Conservation (phyloP, 2,329 filamentous ascomycete genomes). For the Ilyonectria sp. region DNA sequence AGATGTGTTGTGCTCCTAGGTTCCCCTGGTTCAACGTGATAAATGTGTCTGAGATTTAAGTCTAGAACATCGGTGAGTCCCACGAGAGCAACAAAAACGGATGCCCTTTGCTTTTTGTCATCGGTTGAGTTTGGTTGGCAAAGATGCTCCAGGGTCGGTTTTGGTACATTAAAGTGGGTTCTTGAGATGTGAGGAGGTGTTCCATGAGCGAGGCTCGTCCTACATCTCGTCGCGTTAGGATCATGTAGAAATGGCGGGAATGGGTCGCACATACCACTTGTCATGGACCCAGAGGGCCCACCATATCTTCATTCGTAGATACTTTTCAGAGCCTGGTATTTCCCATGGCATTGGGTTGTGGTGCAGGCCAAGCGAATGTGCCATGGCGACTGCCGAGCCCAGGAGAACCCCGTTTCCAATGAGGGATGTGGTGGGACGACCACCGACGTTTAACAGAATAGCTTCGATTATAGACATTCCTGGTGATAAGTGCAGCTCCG, state of each 20-base stretch:
- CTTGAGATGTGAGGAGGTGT: conserved; percentile 65
- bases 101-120: conserved; percentile 47
- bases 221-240: conserved; percentile 41
- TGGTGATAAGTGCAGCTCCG: conserved; percentile 71
- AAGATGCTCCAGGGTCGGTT: conserved; percentile 56
- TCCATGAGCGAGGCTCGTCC: conserved; percentile 67
- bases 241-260: not conserved
- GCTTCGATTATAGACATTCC: conserved; percentile 72
- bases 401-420: conserved; percentile 69
- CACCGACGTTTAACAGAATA: conserved; percentile 71
- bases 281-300: conserved; percentile 70
- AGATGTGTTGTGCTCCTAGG: conserved; percentile 49
- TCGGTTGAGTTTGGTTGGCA: conserved; percentile 40
- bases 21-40: conserved; percentile 52
- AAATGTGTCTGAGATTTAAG: conserved; percentile 52
- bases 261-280: conserved; percentile 60
- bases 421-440: conserved; percentile 72
- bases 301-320: conserved; percentile 68
- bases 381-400: conserved; percentile 66
- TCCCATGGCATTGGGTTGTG: conserved; percentile 67
- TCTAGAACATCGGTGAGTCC: conserved; percentile 59
- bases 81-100: conserved; percentile 62
- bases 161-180: conserved; percentile 64
- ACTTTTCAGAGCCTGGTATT: conserved; percentile 66
- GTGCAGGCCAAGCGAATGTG: conserved; percentile 69